Evolutionary conservation across 2,329 filamentous ascomycete genomes (phyloP).

Genomic region (Fusarium paranaense): DNA sequence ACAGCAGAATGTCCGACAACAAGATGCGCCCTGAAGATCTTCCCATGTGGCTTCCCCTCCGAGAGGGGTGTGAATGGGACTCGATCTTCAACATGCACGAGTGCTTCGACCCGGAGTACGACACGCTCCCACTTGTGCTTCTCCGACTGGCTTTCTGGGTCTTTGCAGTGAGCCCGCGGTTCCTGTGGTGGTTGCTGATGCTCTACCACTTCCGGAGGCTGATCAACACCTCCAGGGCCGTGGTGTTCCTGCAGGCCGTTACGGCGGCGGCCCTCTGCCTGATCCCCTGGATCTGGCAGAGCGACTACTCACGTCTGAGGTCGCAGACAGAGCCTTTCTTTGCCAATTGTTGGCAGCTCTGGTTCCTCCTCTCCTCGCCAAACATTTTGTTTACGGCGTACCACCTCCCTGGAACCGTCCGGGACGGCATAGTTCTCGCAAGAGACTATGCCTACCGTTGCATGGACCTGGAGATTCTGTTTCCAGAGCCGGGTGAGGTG

Average conservation of each 20-base stretch:
- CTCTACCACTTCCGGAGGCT: neutral
- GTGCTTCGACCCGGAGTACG: conserved; percentile 23
- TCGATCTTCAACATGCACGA: conserved; percentile 10
- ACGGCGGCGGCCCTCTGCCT: neutral
- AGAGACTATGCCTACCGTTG: conserved; percentile 2
- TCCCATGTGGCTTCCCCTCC: conserved; percentile 15
- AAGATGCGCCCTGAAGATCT: conserved; percentile 9
- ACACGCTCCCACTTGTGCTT: conserved; percentile 14
- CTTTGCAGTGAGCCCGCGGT: neutral
- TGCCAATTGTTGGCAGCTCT: neutral
- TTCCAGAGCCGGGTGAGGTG: neutral
- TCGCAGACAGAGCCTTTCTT: neutral
- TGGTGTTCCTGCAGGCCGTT: neutral
- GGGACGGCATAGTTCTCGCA: neutral
- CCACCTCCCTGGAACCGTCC: conserved; percentile 6
- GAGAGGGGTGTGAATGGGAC: conserved; percentile 16
- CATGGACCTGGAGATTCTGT: conserved; percentile 6
- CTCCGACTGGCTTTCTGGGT: neutral
- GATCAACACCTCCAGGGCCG: neutral
- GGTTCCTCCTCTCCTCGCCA: conserved; percentile 1
- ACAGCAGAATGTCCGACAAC: neutral
- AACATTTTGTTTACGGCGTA: neutral
- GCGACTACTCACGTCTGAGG: neutral
- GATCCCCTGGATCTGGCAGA: neutral
- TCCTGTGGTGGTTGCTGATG: conserved; percentile 10